phyloP scores from a whole-genome alignment of 73 alveolate genomes.

The Breviolum minutum region DNA sequence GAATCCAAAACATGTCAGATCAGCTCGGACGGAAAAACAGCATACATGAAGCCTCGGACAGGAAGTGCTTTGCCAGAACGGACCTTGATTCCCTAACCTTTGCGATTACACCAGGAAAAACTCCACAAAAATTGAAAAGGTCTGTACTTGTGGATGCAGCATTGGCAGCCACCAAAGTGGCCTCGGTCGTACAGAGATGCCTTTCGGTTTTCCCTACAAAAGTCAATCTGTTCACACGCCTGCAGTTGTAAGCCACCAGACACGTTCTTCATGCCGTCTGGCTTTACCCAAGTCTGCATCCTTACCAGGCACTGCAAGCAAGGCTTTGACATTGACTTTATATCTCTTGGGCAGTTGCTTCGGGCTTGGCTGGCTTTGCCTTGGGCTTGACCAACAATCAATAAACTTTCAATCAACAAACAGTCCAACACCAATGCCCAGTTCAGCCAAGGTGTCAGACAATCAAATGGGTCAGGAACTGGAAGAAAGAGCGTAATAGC shows the following conservation, averaged over 20 bases:
- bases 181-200: not conserved
- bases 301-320: not conserved
- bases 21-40: constrained; percentile 23
- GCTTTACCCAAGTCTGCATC: constrained; percentile 93
- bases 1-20: not conserved
- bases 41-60: constrained; percentile 53
- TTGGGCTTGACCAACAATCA: not conserved
- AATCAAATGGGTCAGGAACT: constrained; percentile 11
- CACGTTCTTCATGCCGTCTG: constrained; percentile 94
- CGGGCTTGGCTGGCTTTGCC: constrained; percentile 42
- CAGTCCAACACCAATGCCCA: not conserved
- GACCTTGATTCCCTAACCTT: not conserved
- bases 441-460: not conserved
- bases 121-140: not conserved
- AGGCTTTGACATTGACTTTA: not conserved
- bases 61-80: not conserved
- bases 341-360: not conserved
- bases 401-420: not conserved
- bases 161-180: constrained; percentile 32
- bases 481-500: constrained; percentile 16
- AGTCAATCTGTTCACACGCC: not conserved
- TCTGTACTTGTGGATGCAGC: constrained; percentile 40
- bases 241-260: not conserved
- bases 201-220: not conserved
- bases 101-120: not conserved